phyloP scores from a whole-genome alignment of 2,329 filamentous ascomycete genomes.

The Amesomyces nigricolor region DNA sequence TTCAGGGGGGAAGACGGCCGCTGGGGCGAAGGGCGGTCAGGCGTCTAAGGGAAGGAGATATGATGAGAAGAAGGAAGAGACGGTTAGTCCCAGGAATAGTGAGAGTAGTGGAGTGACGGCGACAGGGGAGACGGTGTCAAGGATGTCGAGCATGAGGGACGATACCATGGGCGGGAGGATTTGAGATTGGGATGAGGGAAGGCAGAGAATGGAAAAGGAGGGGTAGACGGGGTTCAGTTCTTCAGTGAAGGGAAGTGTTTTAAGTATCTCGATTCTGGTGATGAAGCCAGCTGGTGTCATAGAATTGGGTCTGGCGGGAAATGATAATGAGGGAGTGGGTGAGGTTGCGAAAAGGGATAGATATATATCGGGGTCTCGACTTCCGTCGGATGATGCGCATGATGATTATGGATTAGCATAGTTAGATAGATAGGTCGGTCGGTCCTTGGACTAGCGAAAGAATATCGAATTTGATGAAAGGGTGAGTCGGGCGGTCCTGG shows the following conservation, averaged over 20 bases:
- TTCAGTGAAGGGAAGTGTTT: neutral
- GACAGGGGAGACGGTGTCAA: conserved; percentile 1
- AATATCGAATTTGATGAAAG: too few relatives aligned
- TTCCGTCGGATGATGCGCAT: too few relatives aligned
- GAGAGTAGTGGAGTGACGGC: conserved; percentile 2
- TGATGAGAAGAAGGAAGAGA: neutral
- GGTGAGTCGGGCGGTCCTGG: too few relatives aligned
- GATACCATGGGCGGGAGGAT: neutral
- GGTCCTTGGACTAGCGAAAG: neutral
- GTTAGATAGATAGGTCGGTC: too few relatives aligned
- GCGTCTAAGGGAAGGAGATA: neutral
- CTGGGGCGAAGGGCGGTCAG: neutral
- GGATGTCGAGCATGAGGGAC: conserved; percentile 3
- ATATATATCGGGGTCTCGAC: too few relatives aligned
- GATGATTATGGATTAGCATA: too few relatives aligned
- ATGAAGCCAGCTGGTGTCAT: too few relatives aligned
- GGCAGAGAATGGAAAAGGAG: too few relatives aligned
- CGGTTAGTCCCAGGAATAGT: conserved; percentile 3
- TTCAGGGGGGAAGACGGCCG: neutral
- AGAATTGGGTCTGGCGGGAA: too few relatives aligned
- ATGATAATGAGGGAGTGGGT: too few relatives aligned
- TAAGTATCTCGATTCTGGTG: neutral
- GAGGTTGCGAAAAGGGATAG: too few relatives aligned
- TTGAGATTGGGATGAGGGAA: neutral
- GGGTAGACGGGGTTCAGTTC: too few relatives aligned